A percentile compares a stretch with the other conserved stretches of the same genome.
Evolutionary conservation across 345 rosid species (phyloP).

Genomic region (Citrus glauca): DNA sequence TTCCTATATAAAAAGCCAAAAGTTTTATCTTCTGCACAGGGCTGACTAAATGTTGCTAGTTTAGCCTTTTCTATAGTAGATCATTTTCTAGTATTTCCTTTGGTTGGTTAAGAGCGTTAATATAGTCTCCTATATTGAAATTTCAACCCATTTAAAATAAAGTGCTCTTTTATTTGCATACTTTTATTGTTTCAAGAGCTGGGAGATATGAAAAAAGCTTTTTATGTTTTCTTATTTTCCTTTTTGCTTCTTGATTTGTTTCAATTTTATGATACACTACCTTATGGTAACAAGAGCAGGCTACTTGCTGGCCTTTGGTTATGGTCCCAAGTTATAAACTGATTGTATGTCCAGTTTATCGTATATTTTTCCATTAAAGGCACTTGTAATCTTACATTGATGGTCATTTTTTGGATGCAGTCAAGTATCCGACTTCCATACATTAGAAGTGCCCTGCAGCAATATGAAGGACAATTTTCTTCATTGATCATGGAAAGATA

Average conservation of each 20-base stretch:
- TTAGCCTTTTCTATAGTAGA: not conserved
- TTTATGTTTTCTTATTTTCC: not conserved
- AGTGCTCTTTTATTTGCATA: not conserved
- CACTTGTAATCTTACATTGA: not conserved
- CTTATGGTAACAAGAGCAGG: not conserved
- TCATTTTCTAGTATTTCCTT: not conserved
- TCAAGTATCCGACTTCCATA: constrained; percentile 83
- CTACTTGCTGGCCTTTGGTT: not conserved
- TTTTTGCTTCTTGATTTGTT: not conserved
- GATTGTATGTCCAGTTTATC: not conserved
- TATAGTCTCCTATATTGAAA: not conserved
- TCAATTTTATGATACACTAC: not conserved
- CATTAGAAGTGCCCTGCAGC: constrained; percentile 67
- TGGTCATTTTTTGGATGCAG: constrained; percentile 43
- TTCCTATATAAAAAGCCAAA: not conserved
- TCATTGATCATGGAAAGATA: constrained; percentile 63
- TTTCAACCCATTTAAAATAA: not conserved
- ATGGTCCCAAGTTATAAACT: not conserved
- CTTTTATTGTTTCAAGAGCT: not conserved
- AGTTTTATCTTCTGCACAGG: not conserved
- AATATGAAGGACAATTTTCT: constrained; percentile 62
- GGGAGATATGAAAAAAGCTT: not conserved
- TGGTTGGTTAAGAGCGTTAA: not conserved
- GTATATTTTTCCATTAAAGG: not conserved
- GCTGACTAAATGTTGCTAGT: not conserved